These are phyloP conservation scores for Phytophthora boehmeriae DNA, from an alignment of 352 stramenopile species.

Conservation along the genomic window DNA sequence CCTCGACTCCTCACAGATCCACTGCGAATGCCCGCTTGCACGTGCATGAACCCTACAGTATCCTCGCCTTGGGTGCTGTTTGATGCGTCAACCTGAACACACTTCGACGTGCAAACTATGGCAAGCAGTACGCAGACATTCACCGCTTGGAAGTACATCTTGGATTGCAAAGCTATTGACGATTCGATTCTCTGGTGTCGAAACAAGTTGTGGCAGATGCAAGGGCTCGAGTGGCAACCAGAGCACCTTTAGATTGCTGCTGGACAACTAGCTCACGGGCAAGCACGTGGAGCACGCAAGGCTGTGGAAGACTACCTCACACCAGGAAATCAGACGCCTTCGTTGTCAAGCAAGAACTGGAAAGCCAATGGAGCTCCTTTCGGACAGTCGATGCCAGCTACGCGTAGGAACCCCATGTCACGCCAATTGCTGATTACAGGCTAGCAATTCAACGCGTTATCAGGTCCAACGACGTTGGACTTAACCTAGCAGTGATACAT, in stretches of 20 bases:
- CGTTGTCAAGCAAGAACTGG: background rate
- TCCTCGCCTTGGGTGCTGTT: slow-evolving; percentile 11
- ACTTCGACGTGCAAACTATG: background rate
- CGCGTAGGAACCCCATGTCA: too few relatives aligned
- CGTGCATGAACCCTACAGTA: slow-evolving; percentile 14
- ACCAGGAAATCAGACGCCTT: background rate
- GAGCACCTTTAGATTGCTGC: too few relatives aligned
- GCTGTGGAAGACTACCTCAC: background rate
- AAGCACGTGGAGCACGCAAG: background rate
- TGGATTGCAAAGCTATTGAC: too few relatives aligned
- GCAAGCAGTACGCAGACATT: background rate
- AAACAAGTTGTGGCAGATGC: background rate
- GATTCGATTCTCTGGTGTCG: background rate
- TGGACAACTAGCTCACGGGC: too few relatives aligned
- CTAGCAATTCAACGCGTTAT: too few relatives aligned
- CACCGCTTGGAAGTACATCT: too few relatives aligned
- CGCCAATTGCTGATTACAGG: too few relatives aligned
- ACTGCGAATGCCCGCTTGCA: slow-evolving; percentile 40
- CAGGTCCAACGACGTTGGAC: too few relatives aligned
- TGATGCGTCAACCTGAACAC: background rate
- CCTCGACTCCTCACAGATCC: slow-evolving; percentile 51
- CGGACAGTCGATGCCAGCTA: too few relatives aligned
- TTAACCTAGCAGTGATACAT: too few relatives aligned
- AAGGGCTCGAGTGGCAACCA: too few relatives aligned
- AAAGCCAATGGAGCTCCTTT: too few relatives aligned